Evolutionary conservation across 495 filamentous ascomycete species (phyloP).

Genomic region (Penicillium verhagenii): DNA sequence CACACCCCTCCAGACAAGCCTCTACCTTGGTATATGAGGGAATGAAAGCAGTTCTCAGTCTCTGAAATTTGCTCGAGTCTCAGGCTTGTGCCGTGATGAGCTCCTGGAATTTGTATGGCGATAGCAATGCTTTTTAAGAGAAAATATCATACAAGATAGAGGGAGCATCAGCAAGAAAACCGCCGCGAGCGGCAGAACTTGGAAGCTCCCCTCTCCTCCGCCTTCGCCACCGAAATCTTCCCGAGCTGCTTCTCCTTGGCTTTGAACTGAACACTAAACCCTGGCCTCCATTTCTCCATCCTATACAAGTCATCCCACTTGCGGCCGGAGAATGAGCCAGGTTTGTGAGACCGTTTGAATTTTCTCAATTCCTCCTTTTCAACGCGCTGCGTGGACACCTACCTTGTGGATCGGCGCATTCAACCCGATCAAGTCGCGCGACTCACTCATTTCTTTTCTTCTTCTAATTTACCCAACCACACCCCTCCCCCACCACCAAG

Average conservation of each 20-base stretch:
- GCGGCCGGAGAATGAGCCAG: constrained; percentile 43
- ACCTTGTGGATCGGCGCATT: constrained; percentile 38
- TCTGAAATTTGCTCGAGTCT: too few species aligned
- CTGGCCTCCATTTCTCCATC: constrained; percentile 31
- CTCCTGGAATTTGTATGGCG: too few species aligned
- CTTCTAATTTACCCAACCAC: constrained; percentile 18
- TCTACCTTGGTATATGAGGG: too few species aligned
- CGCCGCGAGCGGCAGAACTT: constrained; percentile 26
- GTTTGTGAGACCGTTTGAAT: constrained; percentile 37
- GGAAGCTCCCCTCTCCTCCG: constrained; percentile 34
- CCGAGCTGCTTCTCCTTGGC: constrained; percentile 24
- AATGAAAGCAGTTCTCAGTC: too few species aligned
- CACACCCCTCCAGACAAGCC: too few species aligned
- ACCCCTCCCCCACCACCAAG: constrained; percentile 29
- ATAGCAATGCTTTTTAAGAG: too few species aligned
- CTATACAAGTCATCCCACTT: constrained; percentile 28
- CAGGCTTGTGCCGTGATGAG: too few species aligned
- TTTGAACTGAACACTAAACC: constrained; percentile 22
- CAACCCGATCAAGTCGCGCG: constrained; percentile 31
- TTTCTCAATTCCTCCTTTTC: constrained; percentile 14
- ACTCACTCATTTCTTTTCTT: constrained; percentile 26
- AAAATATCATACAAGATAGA: too few species aligned
- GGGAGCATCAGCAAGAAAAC: not conserved
- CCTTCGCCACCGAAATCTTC: constrained; percentile 48
- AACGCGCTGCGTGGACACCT: constrained; percentile 21